Percentiles rank a stretch among this genome's conserved stretches.
Conservation (phyloP, 768 basidiomycete genomes). For the Agaricus blazei region DNA sequence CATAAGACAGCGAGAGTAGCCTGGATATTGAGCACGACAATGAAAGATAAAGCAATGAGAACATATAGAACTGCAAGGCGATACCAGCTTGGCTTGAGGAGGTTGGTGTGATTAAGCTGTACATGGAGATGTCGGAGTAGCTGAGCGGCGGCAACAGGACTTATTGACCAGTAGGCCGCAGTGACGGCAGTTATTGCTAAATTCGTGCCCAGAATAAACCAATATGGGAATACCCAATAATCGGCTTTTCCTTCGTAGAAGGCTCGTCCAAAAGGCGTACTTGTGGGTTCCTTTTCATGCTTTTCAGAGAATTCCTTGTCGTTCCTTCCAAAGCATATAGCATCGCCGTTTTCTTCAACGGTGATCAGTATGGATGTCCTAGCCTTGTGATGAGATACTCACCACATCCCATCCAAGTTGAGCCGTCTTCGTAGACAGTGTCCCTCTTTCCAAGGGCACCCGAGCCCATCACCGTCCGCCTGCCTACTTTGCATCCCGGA, state of each 20-base stretch:
- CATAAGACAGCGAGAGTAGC: constrained; percentile 31
- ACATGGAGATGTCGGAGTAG: constrained; percentile 28
- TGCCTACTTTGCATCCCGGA: constrained; percentile 34
- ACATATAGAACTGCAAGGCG: constrained; percentile 35
- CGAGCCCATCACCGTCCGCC: constrained; percentile 40
- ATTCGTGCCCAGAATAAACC: constrained; percentile 30
- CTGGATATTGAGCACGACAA: constrained; percentile 31
- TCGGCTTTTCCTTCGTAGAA: constrained; percentile 35
- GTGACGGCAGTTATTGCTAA: constrained; percentile 30
- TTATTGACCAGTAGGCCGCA: constrained; percentile 37
- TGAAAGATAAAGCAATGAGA: constrained; percentile 32
- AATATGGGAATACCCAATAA: constrained; percentile 37
- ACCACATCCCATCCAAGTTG: constrained; percentile 45
- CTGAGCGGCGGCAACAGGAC: constrained; percentile 32
- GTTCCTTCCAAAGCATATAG: constrained; percentile 28
- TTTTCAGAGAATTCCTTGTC: constrained; percentile 16
- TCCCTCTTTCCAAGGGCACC: constrained; percentile 41
- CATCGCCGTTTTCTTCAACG: constrained; percentile 31
- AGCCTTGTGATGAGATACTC: constrained; percentile 2
- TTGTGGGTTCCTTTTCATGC: constrained; percentile 23
- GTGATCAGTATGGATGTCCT: neutral
- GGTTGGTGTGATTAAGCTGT: constrained; percentile 22
- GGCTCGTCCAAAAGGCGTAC: constrained; percentile 37
- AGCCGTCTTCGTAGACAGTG: constrained; percentile 34
- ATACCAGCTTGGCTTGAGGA: constrained; percentile 33